Conservation (phyloP, 208 protist species). For the Plasmodiophora brassicae region DNA sequence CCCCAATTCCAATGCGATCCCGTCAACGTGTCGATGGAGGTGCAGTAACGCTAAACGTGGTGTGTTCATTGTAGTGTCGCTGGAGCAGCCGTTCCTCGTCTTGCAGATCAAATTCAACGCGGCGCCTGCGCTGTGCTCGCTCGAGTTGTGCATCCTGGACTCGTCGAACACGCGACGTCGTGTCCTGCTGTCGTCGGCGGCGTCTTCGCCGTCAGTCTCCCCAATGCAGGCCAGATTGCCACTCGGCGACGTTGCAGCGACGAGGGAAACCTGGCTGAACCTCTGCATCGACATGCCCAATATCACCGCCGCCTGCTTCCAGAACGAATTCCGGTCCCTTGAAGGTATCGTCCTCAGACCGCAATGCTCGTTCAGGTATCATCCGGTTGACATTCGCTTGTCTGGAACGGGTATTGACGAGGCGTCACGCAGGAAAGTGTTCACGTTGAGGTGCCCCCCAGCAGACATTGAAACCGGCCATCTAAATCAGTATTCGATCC, state of each 20-base stretch:
- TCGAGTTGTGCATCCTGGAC: background rate
- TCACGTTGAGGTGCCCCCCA: conserved; percentile 8
- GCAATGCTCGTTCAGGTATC: conserved; percentile 8
- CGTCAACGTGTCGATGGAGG: no score
- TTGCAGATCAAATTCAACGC: background rate
- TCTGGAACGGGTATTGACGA: background rate
- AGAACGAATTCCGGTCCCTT: background rate
- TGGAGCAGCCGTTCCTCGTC: conserved; percentile 30
- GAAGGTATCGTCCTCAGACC: conserved; percentile 5
- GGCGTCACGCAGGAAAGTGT: background rate
- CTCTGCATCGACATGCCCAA: background rate
- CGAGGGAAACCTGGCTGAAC: background rate
- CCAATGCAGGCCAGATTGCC: background rate
- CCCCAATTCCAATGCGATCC: no score
- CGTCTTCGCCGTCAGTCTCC: background rate
- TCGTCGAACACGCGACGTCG: background rate
- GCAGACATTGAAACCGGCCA: background rate
- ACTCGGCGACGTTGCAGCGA: background rate
- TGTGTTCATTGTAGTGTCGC: no score
- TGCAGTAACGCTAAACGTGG: no score
- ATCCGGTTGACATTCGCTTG: background rate
- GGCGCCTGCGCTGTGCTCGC: background rate
- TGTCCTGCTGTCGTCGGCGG: background rate
- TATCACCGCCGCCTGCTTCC: background rate
- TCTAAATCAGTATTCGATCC: background rate